Conservation (phyloP, 768 basidiomycete species). For the Panus rudis region DNA sequence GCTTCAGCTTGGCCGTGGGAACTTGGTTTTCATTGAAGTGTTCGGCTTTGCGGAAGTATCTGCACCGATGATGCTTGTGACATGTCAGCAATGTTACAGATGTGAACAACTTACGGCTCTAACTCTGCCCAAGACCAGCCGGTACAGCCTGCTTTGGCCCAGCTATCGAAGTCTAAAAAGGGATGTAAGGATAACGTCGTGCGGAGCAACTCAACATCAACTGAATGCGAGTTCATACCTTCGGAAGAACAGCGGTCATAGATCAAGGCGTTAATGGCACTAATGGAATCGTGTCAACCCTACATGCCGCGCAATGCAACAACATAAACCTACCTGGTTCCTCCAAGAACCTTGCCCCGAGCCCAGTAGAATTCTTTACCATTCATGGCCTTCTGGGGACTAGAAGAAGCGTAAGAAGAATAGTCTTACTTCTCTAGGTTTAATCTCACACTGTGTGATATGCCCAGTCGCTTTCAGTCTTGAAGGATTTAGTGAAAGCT, state of each 20-base stretch:
- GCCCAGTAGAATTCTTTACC: constrained; percentile 16
- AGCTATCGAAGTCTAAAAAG: constrained; percentile 16
- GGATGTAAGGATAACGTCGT: neutral
- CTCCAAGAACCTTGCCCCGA: constrained; percentile 21
- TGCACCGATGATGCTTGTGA: no score
- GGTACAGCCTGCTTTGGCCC: constrained; percentile 13
- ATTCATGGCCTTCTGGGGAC: constrained; percentile 12
- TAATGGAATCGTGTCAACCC: neutral
- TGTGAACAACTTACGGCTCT: constrained; percentile 7
- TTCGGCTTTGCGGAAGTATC: constrained; percentile 16
- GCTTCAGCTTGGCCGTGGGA: neutral
- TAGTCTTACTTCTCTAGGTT: no score
- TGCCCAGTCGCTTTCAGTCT: constrained; percentile 36
- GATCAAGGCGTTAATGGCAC: constrained; percentile 20
- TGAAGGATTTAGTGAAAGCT: constrained; percentile 29
- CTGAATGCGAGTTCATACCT: constrained; percentile 5
- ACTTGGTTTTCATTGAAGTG: constrained; percentile 4
- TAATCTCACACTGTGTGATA: constrained; percentile 10
- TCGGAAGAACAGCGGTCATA: constrained; percentile 19
- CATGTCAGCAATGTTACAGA: no score
- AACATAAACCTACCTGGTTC: constrained; percentile 20
- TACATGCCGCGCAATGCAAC: no score
- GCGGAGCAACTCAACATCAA: no score
- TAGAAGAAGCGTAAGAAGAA: neutral
- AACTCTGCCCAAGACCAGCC: constrained; percentile 19